Conservation (phyloP, 352 stramenopile genomes). For the Globisporangium radiosum region DNA sequence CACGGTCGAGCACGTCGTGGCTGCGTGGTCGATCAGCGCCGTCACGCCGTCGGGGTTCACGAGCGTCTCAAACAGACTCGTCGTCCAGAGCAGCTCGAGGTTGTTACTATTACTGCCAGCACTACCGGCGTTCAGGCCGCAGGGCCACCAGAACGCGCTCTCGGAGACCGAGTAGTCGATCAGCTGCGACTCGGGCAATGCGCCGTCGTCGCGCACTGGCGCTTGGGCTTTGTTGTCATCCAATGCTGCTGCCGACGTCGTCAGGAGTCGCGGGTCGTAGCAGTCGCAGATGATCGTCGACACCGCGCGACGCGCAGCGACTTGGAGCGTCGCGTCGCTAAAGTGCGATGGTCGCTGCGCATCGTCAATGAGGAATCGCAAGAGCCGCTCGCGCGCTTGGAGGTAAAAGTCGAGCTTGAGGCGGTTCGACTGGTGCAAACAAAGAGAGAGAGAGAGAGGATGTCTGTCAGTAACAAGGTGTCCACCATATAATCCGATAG, state of each 20-base stretch:
- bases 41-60: conserved; percentile 55
- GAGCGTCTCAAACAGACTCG: conserved; percentile 59
- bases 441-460: conserved; percentile 5
- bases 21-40: conserved; percentile 68
- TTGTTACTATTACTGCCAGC: background rate
- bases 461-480: conserved; percentile 1
- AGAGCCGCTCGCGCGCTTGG: conserved; percentile 36
- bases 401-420: conserved; percentile 58
- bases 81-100: conserved; percentile 59
- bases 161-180: conserved; percentile 72
- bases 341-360: conserved; percentile 42
- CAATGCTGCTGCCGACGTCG: conserved; percentile 10
- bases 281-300: conserved; percentile 72
- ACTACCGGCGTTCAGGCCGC: conserved; percentile 17
- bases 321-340: conserved; percentile 35
- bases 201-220: conserved; percentile 46
- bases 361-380: conserved; percentile 54
- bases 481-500: too few species aligned
- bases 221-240: conserved; percentile 10
- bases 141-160: conserved; percentile 81
- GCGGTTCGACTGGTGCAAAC: conserved; percentile 24
- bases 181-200: conserved; percentile 58
- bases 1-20: conserved; percentile 62
- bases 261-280: conserved; percentile 54
- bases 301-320: conserved; percentile 45